A percentile compares a stretch with the other conserved stretches of the same genome.
Evolutionary conservation across 305 asterid genomes (phyloP).

Genomic region (Solanum hybrid): DNA sequence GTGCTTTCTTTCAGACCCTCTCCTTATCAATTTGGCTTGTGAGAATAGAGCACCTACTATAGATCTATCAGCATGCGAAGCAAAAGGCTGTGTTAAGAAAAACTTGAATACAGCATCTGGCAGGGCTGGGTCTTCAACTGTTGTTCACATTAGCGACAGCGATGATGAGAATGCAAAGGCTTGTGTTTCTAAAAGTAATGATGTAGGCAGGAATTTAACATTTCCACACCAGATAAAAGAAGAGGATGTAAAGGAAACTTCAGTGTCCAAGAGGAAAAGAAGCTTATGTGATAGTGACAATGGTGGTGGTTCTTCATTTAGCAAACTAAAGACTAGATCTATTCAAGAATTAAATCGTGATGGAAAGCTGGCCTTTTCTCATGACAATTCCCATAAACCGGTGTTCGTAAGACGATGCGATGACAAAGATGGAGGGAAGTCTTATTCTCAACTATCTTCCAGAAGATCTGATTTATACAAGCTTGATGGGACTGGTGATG

Average conservation of each 20-base stretch:
- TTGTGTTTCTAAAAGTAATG: background rate
- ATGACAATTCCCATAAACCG: background rate
- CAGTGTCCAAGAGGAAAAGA: conserved; percentile 17
- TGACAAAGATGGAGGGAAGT: background rate
- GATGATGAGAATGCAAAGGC: conserved; percentile 18
- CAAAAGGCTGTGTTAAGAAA: background rate
- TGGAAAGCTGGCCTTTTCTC: background rate
- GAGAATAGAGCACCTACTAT: background rate
- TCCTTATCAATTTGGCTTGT: background rate
- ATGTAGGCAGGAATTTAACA: background rate
- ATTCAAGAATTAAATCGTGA: background rate
- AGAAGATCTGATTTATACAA: background rate
- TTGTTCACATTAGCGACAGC: conserved; percentile 10
- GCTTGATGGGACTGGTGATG: background rate
- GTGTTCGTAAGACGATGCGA: background rate
- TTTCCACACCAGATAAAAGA: conserved; percentile 3
- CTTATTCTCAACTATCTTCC: background rate
- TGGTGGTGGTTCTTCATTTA: background rate
- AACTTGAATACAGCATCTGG: background rate
- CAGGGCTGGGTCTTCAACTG: background rate
- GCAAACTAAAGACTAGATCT: background rate
- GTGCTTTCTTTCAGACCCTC: background rate
- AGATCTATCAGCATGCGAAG: background rate
- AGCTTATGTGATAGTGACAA: background rate
- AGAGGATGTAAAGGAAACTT: background rate